Base-by-base conservation (phyloP, 305 asterid genomes). In the Fraxinus baroniana region DNA sequence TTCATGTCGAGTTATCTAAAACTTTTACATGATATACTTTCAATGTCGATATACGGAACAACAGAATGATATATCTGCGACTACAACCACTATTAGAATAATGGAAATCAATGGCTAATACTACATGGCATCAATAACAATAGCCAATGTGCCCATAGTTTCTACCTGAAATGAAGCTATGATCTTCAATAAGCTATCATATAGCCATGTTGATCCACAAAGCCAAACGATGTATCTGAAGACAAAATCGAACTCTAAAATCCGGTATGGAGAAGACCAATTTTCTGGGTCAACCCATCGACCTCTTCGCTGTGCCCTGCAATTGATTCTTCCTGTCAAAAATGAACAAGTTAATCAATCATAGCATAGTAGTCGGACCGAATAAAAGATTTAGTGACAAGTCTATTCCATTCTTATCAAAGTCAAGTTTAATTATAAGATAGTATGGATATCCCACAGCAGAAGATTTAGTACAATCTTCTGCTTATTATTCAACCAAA, bases 261-360 rank as follows among this genome's bases (percentile, higher is more conserved):
- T 95, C 89, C 94, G 79, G 91, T 79, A 70, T 60, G 92, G 73
- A 93, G 95, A 71, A 87, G 90, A 70, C 90, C 92, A 79, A 91
- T 83, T 84, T 94, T 90, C 79, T 93, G 91, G 6, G 95, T 46
- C 88, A 94, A 81, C 74, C 84, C 97, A 78, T 94, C 96, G 8
- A 90, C 83, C 60, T 91, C 96, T 82, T 94, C 97, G n/a, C 24
- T 86, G 39, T 88, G 88, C 88, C 91, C 98, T 18, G 82, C 87
- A 24, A 92, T 90, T n/a, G 93, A 64, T 4, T 90, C 97, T 75
- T 86, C 93, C 97, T 94, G 93, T 82, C 60, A 39, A 85, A 30
- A 64, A 86, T 37, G 70, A 60, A 62, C 26, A 81, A 22, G 18
- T 2, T 4, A 49, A 46, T 10, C 66, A 36, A 44, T 12, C 55